phyloP scores from a whole-genome alignment of 1,284 basidiomycete genomes.

The Trichosporon asahii region DNA sequence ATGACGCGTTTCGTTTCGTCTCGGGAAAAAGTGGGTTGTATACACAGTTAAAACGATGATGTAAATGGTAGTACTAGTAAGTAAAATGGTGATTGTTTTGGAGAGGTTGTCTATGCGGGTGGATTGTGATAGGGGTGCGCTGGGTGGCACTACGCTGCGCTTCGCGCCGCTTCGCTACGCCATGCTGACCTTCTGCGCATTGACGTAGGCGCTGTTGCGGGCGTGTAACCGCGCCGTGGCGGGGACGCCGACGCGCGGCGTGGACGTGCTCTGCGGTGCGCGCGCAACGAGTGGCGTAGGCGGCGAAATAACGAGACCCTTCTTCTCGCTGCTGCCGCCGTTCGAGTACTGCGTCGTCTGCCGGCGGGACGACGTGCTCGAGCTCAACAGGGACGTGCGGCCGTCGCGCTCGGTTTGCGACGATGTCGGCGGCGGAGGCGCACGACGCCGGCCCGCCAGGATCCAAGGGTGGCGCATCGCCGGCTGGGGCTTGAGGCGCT shows the following conservation, averaged over 20 bases:
- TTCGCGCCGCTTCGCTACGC: conserved; percentile 3
- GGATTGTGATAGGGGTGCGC: background rate
- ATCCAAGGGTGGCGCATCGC: conserved; percentile 91
- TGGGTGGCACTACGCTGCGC: background rate
- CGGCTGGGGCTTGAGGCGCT: conserved; percentile 87
- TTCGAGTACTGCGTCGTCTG: conserved; percentile 7
- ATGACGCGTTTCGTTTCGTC: background rate
- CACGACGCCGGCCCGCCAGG: conserved; percentile 59
- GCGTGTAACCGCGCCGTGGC: conserved; percentile 24
- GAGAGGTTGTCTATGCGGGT: background rate
- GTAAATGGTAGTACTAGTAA: background rate
- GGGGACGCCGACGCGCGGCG: conserved; percentile 26
- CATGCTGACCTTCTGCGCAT: conserved; percentile 28
- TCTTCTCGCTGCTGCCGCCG: conserved; percentile 21
- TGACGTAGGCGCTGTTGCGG: conserved; percentile 27
- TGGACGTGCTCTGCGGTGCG: conserved; percentile 18
- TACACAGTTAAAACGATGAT: conserved; percentile 3
- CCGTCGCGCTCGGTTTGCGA: conserved; percentile 13
- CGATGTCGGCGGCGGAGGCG: conserved; percentile 22
- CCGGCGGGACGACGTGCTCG: conserved; percentile 16
- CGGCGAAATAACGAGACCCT: conserved; percentile 40
- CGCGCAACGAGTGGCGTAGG: conserved; percentile 48
- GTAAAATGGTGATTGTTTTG: background rate
- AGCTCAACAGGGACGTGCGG: conserved; percentile 18
- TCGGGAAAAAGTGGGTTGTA: background rate